Conservation (phyloP, 345 rosid species). For the Diplotaxis tenuifolia region DNA sequence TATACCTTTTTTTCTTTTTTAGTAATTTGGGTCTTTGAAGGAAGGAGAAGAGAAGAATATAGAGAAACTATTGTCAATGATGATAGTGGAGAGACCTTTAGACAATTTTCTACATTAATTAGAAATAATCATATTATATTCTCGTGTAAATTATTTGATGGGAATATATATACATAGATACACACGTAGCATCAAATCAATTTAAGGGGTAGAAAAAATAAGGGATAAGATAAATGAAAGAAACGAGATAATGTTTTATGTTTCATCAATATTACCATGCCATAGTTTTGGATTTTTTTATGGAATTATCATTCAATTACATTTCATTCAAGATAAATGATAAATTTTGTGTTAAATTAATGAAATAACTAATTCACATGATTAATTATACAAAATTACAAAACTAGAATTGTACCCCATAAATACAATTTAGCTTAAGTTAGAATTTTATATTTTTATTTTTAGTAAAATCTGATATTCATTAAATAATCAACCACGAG, state of each 20-base stretch:
- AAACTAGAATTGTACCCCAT: no score
- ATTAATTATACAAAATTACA: not conserved
- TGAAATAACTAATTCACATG: not conserved
- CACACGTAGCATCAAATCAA: constrained; percentile 34
- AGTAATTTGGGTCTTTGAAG: not conserved
- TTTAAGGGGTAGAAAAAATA: no score
- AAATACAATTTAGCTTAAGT: not conserved
- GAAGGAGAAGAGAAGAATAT: constrained; percentile 20
- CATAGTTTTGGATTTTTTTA: not conserved
- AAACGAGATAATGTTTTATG: not conserved
- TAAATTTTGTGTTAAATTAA: not conserved
- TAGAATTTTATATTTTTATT: not conserved
- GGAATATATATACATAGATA: constrained; percentile 23
- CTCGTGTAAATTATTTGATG: constrained; percentile 34
- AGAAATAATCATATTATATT: constrained; percentile 32
- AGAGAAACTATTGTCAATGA: constrained; percentile 36
- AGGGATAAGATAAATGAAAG: not conserved
- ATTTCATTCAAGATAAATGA: not conserved
- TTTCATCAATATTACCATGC: not conserved
- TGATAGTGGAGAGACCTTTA: constrained; percentile 39
- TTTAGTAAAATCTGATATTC: not conserved
- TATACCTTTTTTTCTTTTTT: not conserved
- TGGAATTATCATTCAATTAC: not conserved
- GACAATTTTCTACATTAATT: constrained; percentile 14
- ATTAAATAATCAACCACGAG: constrained; percentile 16